These are phyloP conservation scores for Hyparrhenia diplandra DNA, from an alignment of 176 grass and related monocot genomes.

Conservation along the genomic window DNA sequence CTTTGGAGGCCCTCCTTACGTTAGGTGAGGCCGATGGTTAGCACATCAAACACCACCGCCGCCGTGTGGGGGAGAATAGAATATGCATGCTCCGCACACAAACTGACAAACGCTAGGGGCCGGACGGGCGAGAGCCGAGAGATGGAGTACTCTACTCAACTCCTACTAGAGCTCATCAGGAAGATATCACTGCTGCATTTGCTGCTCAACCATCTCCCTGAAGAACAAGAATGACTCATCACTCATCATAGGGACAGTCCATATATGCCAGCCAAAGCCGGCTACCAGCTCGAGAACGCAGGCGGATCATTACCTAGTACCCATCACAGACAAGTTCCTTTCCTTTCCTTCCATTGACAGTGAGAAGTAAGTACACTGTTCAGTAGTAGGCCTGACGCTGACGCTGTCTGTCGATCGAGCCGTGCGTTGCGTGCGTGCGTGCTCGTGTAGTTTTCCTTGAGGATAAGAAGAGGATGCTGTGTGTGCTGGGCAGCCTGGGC, in stretches of 20 bases:
- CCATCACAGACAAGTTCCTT: background rate
- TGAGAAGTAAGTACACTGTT: background rate
- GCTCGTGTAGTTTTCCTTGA: background rate
- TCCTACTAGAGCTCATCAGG: background rate
- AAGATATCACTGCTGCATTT: background rate
- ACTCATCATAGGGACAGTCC: too few species aligned
- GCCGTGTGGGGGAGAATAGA: background rate
- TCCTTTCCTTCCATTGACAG: background rate
- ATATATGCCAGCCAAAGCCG: background rate
- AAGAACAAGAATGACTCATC: background rate
- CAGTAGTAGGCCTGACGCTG: slow-evolving; percentile 18
- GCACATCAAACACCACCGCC: slow-evolving; percentile 6
- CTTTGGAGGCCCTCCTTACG: background rate
- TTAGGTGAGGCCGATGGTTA: slow-evolving; percentile 35
- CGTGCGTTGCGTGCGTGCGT: background rate
- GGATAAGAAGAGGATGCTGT: too few species aligned
- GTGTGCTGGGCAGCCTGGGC: too few species aligned
- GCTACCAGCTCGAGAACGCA: background rate
- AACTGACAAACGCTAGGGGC: background rate
- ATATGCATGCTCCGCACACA: background rate
- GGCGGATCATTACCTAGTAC: slow-evolving; percentile 29
- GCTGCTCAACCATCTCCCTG: background rate
- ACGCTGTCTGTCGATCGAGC: slow-evolving; percentile 13
- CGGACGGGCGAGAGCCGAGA: too few species aligned
- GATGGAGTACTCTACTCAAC: too few species aligned